Evolutionary conservation across 108 stramenopile species (phyloP), one percentile per base, ranked within the genome.

Genomic region (Nitzschia putrida): DNA sequence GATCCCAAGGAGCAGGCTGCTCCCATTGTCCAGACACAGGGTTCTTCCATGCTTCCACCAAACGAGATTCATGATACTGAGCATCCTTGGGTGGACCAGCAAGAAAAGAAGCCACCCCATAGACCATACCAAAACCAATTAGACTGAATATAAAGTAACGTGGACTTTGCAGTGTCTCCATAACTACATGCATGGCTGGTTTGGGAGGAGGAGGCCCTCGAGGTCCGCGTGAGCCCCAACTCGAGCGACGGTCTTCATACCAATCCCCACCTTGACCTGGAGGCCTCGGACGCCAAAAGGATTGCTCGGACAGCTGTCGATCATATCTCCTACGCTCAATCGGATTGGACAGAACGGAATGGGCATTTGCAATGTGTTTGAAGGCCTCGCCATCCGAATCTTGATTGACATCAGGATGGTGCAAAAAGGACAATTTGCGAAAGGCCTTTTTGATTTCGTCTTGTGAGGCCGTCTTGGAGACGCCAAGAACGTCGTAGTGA

Each of bases 381-480:
- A 94, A 94, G 57, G 69, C 69, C 45, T 89, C 88, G 22, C 75
- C 76, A 51, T 77, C 72, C 7, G 80, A 37, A 21, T 64, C 73
- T 20, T 69, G 58, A 14, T 85, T 78, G 5, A 94, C 83, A 71
- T 98, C 98, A 2, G 98, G 98, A 79, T 99, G 98, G 18, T 74
- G 87, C 70, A 93, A 84, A 71, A 96, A 86, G 64, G 90, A 90
- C 9, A 95, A 70, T 66, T 89, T 87, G 41, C 94, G 89, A 80
- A 97, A 99, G 44, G 94, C 90, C 54, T 83, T 80, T 70, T 96
- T 96, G 58, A 99, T 97, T 72, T 95, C 94, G 10, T 82, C 83
- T 47, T 71, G 75, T 9, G 80, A 80, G 23, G 95, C 91, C 22
- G 71, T 64, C 42, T 81, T 79, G 3, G 77, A 21, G 44, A 97